phyloP scores from a whole-genome alignment of 169 alveolate species.

The Plasmodium coatneyi region DNA sequence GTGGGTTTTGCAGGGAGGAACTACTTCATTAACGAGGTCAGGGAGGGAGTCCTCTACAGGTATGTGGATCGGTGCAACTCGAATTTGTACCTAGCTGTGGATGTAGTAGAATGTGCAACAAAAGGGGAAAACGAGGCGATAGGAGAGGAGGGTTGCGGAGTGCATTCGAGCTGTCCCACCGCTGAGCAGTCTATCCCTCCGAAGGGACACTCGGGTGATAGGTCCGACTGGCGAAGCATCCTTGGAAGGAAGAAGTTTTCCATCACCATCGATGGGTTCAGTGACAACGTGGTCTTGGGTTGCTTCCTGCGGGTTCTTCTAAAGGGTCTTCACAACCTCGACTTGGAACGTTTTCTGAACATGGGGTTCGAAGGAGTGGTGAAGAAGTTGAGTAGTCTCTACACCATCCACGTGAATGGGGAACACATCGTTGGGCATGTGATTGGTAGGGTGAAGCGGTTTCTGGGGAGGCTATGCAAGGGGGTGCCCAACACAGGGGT shows the following conservation, averaged over 20 bases:
- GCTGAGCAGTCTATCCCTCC: neutral
- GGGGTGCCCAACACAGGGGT: neutral
- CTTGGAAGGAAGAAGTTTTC: conserved; percentile 3
- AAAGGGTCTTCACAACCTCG: conserved; percentile 1
- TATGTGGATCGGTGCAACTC: conserved; percentile 29
- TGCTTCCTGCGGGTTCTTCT: conserved; percentile 23
- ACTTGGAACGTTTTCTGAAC: neutral
- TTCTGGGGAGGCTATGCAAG: neutral
- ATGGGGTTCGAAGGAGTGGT: conserved; percentile 5
- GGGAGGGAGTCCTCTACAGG: conserved; percentile 4
- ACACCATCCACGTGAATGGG: conserved; percentile 21
- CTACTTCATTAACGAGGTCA: conserved; percentile 30
- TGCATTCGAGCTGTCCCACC: neutral
- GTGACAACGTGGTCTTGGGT: conserved; percentile 36
- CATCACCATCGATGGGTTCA: conserved; percentile 42
- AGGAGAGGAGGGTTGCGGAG: neutral
- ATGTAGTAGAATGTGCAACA: neutral
- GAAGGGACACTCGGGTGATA: neutral
- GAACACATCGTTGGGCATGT: conserved; percentile 21
- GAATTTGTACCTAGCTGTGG: conserved; percentile 35
- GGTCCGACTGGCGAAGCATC: neutral
- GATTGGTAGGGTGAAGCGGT: neutral
- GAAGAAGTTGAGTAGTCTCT: neutral
- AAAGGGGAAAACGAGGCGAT: neutral
- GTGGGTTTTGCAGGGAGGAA: neutral